Conservation (phyloP, 768 basidiomycete genomes). For the Termitomyces sp. region DNA sequence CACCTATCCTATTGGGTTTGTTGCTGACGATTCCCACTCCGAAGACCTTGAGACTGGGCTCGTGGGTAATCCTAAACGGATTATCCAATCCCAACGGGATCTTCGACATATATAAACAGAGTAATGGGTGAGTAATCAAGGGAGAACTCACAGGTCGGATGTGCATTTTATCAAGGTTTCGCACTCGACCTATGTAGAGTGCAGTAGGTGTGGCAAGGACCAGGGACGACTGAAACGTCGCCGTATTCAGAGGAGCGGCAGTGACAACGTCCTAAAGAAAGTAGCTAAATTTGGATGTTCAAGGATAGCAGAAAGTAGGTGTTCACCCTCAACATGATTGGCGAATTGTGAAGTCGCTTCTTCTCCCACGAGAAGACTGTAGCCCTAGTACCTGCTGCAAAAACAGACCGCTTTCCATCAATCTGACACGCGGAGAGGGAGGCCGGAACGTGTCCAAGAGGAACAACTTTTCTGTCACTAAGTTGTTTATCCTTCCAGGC, state of each 20-base stretch:
- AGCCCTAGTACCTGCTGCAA: conserved; percentile 69
- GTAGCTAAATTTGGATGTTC: not conserved
- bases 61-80: conserved; percentile 63
- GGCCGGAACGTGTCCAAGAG: conserved; percentile 66
- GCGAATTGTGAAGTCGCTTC: conserved; percentile 58
- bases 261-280: conserved; percentile 42
- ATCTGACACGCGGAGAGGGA: conserved; percentile 47
- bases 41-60: conserved; percentile 47
- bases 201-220: conserved; percentile 48
- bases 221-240: conserved; percentile 45
- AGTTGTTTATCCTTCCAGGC: conserved; percentile 38
- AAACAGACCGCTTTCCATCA: conserved; percentile 49
- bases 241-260: conserved; percentile 43
- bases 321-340: conserved; percentile 62
- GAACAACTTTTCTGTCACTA: conserved; percentile 49
- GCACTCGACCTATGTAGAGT: conserved; percentile 61
- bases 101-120: conserved; percentile 28
- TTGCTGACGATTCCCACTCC: conserved; percentile 59
- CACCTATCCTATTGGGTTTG: conserved; percentile 49
- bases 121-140: not conserved
- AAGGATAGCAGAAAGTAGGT: not conserved
- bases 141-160: conserved; percentile 57
- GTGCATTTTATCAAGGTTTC: conserved; percentile 72
- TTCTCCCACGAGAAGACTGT: conserved; percentile 66
- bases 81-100: conserved; percentile 66